Conservation (phyloP, 2,329 filamentous ascomycete species). For the Penicillium rolfsii region DNA sequence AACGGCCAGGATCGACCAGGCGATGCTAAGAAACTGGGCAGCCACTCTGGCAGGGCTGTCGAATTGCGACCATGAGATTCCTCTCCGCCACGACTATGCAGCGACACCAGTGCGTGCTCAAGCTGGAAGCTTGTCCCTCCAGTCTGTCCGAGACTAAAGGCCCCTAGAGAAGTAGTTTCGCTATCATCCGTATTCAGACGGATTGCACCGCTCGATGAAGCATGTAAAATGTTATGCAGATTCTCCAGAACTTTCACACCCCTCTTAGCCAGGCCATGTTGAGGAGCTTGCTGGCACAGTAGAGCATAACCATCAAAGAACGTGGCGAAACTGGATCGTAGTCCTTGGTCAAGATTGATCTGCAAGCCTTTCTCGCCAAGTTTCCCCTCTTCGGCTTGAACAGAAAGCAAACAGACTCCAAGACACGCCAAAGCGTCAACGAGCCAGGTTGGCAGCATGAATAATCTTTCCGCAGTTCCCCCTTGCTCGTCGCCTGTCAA, state of each 20-base stretch:
- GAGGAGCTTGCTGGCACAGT: conserved; percentile 14
- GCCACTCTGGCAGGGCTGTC: conserved; percentile 19
- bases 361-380: conserved; percentile 14
- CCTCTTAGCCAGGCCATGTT: conserved; percentile 15
- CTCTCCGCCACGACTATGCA: conserved; percentile 13
- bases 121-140: conserved; percentile 12
- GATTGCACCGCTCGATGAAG: not conserved
- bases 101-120: conserved; percentile 19
- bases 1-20: conserved; percentile 21
- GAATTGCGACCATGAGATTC: not conserved
- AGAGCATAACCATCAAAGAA: conserved; percentile 20
- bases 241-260: conserved; percentile 16
- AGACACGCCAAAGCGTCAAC: conserved; percentile 18
- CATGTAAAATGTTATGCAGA: conserved; percentile 13
- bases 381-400: conserved; percentile 17
- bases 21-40: conserved; percentile 18
- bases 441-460: conserved; percentile 15
- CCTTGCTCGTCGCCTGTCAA: conserved; percentile 14
- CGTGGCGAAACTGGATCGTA: conserved; percentile 11
- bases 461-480: conserved; percentile 13
- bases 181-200: conserved; percentile 2
- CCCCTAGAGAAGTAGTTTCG: not conserved
- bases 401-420: conserved; percentile 21
- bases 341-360: conserved; percentile 10
- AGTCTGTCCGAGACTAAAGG: not conserved